Percentiles rank a stretch among this genome's conserved stretches.
phyloP scores from a whole-genome alignment of 164 flowering plant genomes.

The Dillenia turbinata region DNA sequence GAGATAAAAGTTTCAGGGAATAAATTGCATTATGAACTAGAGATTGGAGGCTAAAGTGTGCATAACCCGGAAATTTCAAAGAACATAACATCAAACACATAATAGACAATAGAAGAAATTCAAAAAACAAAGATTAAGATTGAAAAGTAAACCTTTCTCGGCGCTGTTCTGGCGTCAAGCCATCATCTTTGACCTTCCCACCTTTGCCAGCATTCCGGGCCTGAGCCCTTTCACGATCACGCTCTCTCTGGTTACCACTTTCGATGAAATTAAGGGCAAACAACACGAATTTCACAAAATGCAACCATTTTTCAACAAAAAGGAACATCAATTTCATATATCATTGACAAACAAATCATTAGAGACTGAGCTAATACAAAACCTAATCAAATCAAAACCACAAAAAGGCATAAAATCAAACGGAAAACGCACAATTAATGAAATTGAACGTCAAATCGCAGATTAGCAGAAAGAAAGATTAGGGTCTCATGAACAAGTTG shows the following conservation, averaged over 20 bases:
- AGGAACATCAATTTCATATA: background rate
- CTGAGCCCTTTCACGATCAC: constrained; percentile 51
- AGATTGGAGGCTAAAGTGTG: no score
- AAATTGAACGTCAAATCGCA: background rate
- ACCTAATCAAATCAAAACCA: background rate
- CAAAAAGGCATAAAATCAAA: background rate
- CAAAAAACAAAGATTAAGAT: background rate
- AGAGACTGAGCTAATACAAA: background rate
- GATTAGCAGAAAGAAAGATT: background rate
- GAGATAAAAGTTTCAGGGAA: no score
- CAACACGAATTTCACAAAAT: background rate
- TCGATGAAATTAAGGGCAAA: constrained; percentile 19
- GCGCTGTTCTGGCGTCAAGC: constrained; percentile 71
- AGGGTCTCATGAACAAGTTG: background rate
- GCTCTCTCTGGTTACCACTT: constrained; percentile 54
- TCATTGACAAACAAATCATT: background rate
- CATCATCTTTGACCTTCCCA: constrained; percentile 38
- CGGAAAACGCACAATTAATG: background rate
- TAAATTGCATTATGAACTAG: no score
- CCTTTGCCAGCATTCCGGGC: constrained; percentile 25
- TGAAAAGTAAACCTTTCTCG: constrained; percentile 56
- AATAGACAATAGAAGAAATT: background rate
- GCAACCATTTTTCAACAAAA: no score
- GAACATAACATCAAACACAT: background rate
- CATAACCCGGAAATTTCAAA: background rate